Percentiles rank a stretch among this genome's conserved stretches.
phyloP scores from a whole-genome alignment of 441 rosid species.

The Biscutella auriculata region DNA sequence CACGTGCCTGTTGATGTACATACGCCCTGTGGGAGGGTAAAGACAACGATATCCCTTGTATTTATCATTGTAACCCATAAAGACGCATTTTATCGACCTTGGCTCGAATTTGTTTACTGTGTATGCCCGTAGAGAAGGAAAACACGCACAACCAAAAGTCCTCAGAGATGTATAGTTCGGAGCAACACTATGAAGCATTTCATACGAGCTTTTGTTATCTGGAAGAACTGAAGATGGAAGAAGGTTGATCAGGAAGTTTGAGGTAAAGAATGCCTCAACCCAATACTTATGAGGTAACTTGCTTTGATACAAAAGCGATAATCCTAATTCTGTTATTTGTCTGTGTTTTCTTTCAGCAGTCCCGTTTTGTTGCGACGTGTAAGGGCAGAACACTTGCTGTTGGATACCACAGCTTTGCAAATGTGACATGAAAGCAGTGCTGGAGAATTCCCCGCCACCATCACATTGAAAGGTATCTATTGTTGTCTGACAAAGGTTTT shows the following conservation, averaged over 20 bases:
- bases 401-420: background rate
- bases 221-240: background rate
- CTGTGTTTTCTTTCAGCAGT: too few relatives aligned
- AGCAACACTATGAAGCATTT: fast-evolving
- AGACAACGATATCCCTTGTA: background rate
- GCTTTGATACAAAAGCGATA: background rate
- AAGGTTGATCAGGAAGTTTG: background rate
- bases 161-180: background rate
- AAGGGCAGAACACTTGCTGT: too few relatives aligned
- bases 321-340: too few relatives aligned
- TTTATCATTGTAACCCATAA: background rate
- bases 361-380: too few relatives aligned
- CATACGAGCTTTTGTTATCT: background rate
- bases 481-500: too few relatives aligned
- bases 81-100: background rate
- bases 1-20: background rate
- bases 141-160: background rate
- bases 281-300: background rate
- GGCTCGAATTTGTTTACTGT: background rate
- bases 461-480: background rate
- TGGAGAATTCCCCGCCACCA: background rate
- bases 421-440: background rate
- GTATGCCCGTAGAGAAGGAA: background rate
- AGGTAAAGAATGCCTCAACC: background rate
- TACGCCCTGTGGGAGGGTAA: fast-evolving